Base-by-base conservation (phyloP, 163 green algal species). In the Chlamydomonas reinhardtii region DNA sequence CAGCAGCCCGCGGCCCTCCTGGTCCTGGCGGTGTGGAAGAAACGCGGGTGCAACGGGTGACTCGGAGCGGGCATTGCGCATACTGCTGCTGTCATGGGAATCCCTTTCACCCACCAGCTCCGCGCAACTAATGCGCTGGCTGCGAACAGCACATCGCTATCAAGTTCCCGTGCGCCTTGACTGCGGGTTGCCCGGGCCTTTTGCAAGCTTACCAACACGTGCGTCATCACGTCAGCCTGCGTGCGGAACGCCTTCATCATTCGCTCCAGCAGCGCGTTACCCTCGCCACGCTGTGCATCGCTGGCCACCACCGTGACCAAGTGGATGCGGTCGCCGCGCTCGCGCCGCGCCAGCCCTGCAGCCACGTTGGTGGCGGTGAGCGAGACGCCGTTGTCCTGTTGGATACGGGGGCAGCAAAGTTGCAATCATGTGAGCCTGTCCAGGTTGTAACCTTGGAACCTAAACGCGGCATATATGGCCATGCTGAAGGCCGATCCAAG, bases 351-450 rank as follows among this genome's bases (percentile, higher is more conserved):
- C 70, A 86, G 69, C 0, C 80, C 80, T 17, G 56, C 80, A 22
- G 80, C 80, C 70, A 79, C 69, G 35, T 86, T 86, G 80, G 56
- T 79, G 2, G 80, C 80, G 34, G 80, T 86, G 16, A 86, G 80
- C 32, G 54, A 74, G 4, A 86, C 80, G 54, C 80, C 75, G 80
- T 86, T 86, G 80, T 86, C 80, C 80, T 86, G 80, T 1, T 56
- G 56, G 48, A 1, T 14, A 56, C 11, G 6, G 48, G 48, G 48
- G 39, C 39, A 8, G 8, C 39, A 5, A 48, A 8, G 39, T 48
- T 8, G 39, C 39, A 48, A 48, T 48, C 5, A 48, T 48, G n/a
- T n/a, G n/a, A n/a, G n/a, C n/a, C n/a, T n/a, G n/a, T n/a, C n/a
- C n/a, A n/a, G n/a, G n/a, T n/a, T n/a, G n/a, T n/a, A n/a, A n/a